Conservation (phyloP, 106 monocot species). For the Cymbidium sinense region DNA sequence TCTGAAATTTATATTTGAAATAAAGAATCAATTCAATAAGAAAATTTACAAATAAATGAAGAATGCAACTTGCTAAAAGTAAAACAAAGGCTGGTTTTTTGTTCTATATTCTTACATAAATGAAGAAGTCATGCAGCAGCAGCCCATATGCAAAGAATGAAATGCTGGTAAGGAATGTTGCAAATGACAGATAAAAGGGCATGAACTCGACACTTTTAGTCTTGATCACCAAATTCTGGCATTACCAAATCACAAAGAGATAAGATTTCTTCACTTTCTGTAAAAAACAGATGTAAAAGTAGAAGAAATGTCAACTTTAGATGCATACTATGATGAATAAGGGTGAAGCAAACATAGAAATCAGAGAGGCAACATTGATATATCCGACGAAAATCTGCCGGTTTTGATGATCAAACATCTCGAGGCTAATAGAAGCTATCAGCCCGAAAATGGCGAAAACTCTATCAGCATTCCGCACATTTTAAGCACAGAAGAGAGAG, state of each 20-base stretch:
- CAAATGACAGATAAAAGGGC: slow-evolving; percentile 65
- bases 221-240: no score
- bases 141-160: no score
- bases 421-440: slow-evolving; percentile 45
- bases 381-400: no score
- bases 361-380: no score
- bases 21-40: background rate
- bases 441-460: slow-evolving; percentile 46
- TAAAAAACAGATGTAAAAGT: background rate
- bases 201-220: slow-evolving; percentile 75
- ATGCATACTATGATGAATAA: slow-evolving; percentile 71
- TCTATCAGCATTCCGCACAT: slow-evolving; percentile 46
- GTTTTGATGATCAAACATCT: no score
- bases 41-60: background rate
- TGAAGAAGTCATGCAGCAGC: no score
- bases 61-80: no score
- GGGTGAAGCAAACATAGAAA: no score
- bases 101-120: no score
- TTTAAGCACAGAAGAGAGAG: slow-evolving; percentile 38
- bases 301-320: background rate
- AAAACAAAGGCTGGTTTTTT: no score
- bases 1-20: slow-evolving; percentile 16
- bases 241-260: slow-evolving; percentile 35
- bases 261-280: background rate
- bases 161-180: slow-evolving; percentile 76